phyloP scores from a whole-genome alignment of 2,329 filamentous ascomycete species.

The Drechslerella dactyloides region DNA sequence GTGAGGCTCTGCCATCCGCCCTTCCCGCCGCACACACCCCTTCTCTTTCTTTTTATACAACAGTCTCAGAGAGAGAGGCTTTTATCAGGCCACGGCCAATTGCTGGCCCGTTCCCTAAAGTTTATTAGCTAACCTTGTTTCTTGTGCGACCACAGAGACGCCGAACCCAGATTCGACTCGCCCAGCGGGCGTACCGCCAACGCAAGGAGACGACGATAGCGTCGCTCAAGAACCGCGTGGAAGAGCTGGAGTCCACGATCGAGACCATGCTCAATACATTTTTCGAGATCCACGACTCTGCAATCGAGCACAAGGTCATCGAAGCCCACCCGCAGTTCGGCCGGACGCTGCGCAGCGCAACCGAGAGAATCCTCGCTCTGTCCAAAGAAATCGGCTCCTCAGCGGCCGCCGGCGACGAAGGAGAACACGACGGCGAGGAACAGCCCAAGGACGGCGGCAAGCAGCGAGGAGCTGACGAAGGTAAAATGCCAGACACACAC shows the following conservation, averaged over 20 bases:
- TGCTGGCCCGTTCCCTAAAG: conserved; percentile 9
- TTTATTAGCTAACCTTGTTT: conserved; percentile 39
- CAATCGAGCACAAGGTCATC: conserved; percentile 59
- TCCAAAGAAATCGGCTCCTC: conserved; percentile 46
- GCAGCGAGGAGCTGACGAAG: conserved; percentile 41
- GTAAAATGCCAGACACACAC: conserved; percentile 50
- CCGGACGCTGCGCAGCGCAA: conserved; percentile 40
- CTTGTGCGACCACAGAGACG: conserved; percentile 66
- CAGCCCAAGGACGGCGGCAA: conserved; percentile 40
- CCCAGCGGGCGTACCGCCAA: conserved; percentile 82
- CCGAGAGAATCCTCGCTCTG: conserved; percentile 42
- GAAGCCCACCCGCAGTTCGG: conserved; percentile 47
- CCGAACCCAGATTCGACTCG: conserved; percentile 83
- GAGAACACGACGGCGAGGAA: conserved; percentile 38
- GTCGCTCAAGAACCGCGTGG: conserved; percentile 72
- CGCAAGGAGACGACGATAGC: conserved; percentile 83
- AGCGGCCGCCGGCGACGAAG: conserved; percentile 30
- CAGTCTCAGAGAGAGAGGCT: too few species aligned
- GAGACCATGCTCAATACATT: conserved; percentile 77
- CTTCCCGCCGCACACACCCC: conserved; percentile 45
- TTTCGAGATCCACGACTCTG: conserved; percentile 69
- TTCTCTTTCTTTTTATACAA: conserved; percentile 13
- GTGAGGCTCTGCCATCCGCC: conserved; percentile 63
- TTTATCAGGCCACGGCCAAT: background rate
- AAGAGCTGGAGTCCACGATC: conserved; percentile 71